Percentiles rank a stretch among this genome's conserved stretches.
phyloP scores from a whole-genome alignment of 176 grass and related monocot species.

The Eleusine coracana region DNA sequence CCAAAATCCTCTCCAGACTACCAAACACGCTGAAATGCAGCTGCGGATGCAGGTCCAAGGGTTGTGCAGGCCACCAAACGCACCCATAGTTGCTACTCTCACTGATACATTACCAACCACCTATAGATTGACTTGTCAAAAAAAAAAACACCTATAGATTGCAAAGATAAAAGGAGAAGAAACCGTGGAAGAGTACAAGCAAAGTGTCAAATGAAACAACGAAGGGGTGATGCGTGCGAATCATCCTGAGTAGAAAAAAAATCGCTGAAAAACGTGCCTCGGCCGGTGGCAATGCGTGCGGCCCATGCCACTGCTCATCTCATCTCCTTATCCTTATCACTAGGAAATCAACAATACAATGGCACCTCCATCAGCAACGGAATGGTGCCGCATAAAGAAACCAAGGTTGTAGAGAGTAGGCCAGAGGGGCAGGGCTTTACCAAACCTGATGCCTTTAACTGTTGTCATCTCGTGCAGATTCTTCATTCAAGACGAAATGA shows the following conservation, averaged over 20 bases:
- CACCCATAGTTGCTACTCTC: not conserved
- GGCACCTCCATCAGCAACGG: not conserved
- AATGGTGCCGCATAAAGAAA: not conserved
- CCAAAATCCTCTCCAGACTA: too few species aligned
- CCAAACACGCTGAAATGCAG: too few species aligned
- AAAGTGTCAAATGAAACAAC: not conserved
- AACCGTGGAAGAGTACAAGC: not conserved
- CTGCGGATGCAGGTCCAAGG: too few species aligned
- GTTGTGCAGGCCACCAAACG: too few species aligned
- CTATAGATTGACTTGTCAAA: not conserved
- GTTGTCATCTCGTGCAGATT: too few species aligned
- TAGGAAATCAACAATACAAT: not conserved
- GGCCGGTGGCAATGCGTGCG: constrained; percentile 30
- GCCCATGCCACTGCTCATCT: constrained; percentile 39
- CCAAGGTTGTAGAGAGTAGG: too few species aligned
- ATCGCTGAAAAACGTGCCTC: not conserved
- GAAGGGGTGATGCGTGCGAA: not conserved
- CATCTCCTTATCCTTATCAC: constrained; percentile 20
- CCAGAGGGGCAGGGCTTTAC: too few species aligned
- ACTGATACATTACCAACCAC: too few species aligned
- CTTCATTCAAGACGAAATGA: too few species aligned
- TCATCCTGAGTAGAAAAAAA: not conserved
- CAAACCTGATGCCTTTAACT: too few species aligned
- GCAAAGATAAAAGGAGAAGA: not conserved
- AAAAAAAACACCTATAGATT: too few species aligned